Evolutionary conservation across 1,139 yeast genomes (phyloP).

Genomic region (Ogataea hybrid): DNA sequence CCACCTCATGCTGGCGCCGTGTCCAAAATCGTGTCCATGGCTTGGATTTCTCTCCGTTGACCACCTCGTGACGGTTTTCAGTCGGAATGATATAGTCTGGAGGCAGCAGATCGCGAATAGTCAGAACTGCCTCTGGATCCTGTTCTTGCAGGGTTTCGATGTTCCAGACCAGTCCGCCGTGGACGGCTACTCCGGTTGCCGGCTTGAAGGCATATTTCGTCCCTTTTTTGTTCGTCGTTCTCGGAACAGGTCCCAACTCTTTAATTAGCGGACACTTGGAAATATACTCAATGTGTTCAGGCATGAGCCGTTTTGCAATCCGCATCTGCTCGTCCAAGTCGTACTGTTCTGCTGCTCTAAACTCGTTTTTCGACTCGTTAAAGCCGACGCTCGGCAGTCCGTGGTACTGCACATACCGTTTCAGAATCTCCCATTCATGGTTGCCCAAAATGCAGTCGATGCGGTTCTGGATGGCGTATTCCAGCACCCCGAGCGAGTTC

Average conservation of each 20-base stretch:
- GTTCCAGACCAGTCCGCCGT: constrained; percentile 75
- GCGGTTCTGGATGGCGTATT: constrained; percentile 57
- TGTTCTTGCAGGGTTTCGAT: constrained; percentile 52
- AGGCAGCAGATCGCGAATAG: constrained; percentile 58
- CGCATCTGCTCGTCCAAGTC: constrained; percentile 55
- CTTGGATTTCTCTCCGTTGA: constrained; percentile 62
- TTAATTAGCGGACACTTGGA: constrained; percentile 64
- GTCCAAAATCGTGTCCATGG: constrained; percentile 64
- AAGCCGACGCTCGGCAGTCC: constrained; percentile 37
- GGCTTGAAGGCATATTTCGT: constrained; percentile 26
- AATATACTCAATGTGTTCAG: constrained; percentile 57
- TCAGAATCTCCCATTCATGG: constrained; percentile 71
- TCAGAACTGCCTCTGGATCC: constrained; percentile 57
- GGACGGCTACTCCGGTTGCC: constrained; percentile 64
- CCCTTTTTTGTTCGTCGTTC: constrained; percentile 25
- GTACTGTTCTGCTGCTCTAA: constrained; percentile 23
- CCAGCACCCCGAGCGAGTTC: constrained; percentile 65
- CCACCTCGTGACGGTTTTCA: constrained; percentile 44
- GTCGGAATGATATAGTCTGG: constrained; percentile 58
- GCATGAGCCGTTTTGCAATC: constrained; percentile 57
- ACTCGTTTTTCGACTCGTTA: constrained; percentile 13
- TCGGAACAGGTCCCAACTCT: constrained; percentile 59
- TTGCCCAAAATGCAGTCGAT: constrained; percentile 83
- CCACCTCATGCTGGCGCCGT: constrained; percentile 37
- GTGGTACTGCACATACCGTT: constrained; percentile 59